Evolutionary conservation across 257 asterid species (phyloP), one percentile per base, ranked within the genome.

Genomic region (Echites panduratus): DNA sequence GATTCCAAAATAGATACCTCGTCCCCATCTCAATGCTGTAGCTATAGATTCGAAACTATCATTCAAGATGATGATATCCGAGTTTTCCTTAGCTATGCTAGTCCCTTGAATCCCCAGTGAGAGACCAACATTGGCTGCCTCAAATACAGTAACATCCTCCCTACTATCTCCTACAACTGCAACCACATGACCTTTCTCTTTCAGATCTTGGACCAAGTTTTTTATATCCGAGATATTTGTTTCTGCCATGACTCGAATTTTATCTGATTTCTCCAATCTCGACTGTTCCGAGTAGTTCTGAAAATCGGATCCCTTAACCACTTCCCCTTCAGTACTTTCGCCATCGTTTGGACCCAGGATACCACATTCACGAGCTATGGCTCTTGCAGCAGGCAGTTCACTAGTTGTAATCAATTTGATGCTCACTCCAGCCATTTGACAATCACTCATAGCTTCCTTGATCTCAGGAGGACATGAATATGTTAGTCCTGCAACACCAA

Each of bases 121-220:
- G 11, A 92, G 84, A 19, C 96, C 94, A 16, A 88, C 76, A 27
- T 86, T 85, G 0, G 98, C 96, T 69, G 90, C 94, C 66, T 82
- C 85, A 4, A 89, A 76, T 0, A 84, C 93, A 2, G 82, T 81
- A 8, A 96, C 92, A 49, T 88, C 97, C 19, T 83, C 84, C 5
- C 79, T 81, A 5, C 87, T 88, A 17, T 86, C 88, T 22, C 93
- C 96, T 0, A 94, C 90, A 8, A 92, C 91, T 5, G 96, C 96
- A 9, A 92, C 96, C 0, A 88, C 94, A n/a, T 90, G 92, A 9
- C 96, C 96, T 72, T 58, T 81, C 67, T 76, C 66, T 56, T 80
- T 86, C 61, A 92, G 78, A 82, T 85, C 78, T 70, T 75, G 77
- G 7, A 88, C 96, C 87, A 92, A 81, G 16, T 72, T 71, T 8